Percentiles rank a stretch among this genome's conserved stretches.
phyloP scores from a whole-genome alignment of 2,329 filamentous ascomycete genomes.

The Coniella lustricola region DNA sequence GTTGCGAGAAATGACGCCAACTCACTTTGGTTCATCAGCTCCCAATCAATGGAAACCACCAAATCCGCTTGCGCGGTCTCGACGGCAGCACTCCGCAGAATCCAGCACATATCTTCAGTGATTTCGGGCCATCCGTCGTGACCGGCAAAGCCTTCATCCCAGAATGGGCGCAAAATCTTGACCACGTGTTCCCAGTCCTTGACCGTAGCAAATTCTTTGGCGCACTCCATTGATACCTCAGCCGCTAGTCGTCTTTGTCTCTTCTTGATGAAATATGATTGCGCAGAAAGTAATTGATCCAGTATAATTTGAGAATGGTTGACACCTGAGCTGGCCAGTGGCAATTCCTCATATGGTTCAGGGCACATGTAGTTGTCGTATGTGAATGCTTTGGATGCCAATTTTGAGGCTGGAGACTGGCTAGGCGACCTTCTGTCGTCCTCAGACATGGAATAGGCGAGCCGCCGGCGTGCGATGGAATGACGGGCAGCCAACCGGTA shows the following conservation, averaged over 20 bases:
- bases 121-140: slow-evolving; percentile 54
- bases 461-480: slow-evolving; percentile 41
- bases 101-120: slow-evolving; percentile 54
- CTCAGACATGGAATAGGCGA: slow-evolving; percentile 52
- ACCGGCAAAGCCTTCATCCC: slow-evolving; percentile 50
- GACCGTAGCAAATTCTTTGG: slow-evolving; percentile 45
- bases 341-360: slow-evolving; percentile 53
- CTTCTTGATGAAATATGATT: slow-evolving; percentile 46
- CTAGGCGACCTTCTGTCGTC: slow-evolving; percentile 50
- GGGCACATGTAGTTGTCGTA: slow-evolving; percentile 64
- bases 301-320: slow-evolving; percentile 51
- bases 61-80: slow-evolving; percentile 46
- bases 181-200: slow-evolving; percentile 48
- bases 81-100: slow-evolving; percentile 50
- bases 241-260: slow-evolving; percentile 46
- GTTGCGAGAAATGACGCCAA: slow-evolving; percentile 11
- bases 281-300: slow-evolving; percentile 43
- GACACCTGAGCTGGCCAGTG: slow-evolving; percentile 41
- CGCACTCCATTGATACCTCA: slow-evolving; percentile 51
- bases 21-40: slow-evolving; percentile 53
- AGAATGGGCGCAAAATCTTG: slow-evolving; percentile 47
- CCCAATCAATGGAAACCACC: slow-evolving; percentile 58
- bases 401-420: slow-evolving; percentile 36
- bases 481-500: slow-evolving; percentile 55
- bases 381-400: slow-evolving; percentile 44